Conservation (phyloP, 2,329 filamentous ascomycete genomes). For the Sclerotinia spermophila region DNA sequence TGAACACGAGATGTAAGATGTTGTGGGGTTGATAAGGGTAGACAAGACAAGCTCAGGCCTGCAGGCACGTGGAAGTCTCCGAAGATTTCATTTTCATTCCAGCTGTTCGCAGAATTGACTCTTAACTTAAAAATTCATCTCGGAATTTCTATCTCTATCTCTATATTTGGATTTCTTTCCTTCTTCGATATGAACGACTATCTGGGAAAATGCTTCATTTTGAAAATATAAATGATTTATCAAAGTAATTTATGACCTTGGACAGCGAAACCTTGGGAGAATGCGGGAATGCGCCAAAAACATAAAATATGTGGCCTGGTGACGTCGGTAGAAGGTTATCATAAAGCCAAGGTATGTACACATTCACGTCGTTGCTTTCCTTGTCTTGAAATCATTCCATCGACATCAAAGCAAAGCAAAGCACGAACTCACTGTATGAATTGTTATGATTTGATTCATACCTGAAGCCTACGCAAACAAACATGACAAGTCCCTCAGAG, state of each 20-base stretch:
- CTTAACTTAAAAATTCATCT: background rate
- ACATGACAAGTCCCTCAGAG: background rate
- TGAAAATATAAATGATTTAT: background rate
- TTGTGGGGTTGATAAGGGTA: background rate
- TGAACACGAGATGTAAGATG: too few relatives aligned
- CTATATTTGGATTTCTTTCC: too few relatives aligned
- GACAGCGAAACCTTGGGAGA: too few relatives aligned
- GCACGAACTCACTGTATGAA: background rate
- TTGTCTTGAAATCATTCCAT: background rate
- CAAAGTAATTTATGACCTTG: background rate
- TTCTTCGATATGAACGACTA: too few relatives aligned
- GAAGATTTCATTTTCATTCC: too few relatives aligned
- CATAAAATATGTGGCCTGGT: constrained; percentile 8
- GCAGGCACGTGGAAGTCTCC: too few relatives aligned
- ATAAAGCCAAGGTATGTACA: background rate
- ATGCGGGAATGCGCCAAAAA: background rate
- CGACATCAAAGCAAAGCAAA: background rate
- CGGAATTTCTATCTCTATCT: background rate
- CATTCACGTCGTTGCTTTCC: background rate
- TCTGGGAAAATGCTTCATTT: background rate
- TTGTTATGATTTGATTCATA: background rate
- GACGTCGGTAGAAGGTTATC: background rate
- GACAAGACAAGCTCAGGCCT: too few relatives aligned
- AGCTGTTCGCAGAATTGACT: background rate
- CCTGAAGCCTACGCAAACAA: background rate